These are phyloP conservation scores for Solanum chilense DNA, from an alignment of 257 asterid species.

Conservation along the genomic window DNA sequence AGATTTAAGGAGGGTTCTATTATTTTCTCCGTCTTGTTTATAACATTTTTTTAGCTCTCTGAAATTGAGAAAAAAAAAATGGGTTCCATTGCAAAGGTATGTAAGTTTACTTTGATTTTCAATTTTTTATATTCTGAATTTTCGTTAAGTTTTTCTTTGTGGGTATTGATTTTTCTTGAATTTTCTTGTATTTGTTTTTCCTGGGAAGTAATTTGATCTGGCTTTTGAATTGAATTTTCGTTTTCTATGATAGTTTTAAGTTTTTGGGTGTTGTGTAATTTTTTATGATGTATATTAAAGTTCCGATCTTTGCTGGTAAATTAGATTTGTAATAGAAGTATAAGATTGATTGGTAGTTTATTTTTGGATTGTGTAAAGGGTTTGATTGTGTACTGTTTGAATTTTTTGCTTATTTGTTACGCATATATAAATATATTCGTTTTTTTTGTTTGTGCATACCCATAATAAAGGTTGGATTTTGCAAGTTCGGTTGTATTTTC, in stretches of 20 bases:
- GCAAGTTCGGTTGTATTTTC: neutral
- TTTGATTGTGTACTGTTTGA: neutral
- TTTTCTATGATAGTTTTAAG: neutral
- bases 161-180: neutral
- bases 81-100: slow-evolving; percentile 3
- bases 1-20: neutral
- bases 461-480: neutral
- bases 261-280: neutral
- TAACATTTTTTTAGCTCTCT: neutral
- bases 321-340: neutral
- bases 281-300: neutral
- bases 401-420: neutral
- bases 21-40: neutral
- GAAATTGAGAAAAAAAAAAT: neutral
- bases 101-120: neutral
- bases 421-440: neutral
- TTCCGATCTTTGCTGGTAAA: neutral
- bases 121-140: neutral
- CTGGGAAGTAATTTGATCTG: neutral
- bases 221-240: neutral
- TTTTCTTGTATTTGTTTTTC: neutral
- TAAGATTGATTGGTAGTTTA: neutral
- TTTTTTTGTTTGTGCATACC: neutral
- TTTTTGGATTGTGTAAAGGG: neutral
- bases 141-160: neutral